Evolutionary conservation across 805 yeast genomes (phyloP), one percentile per base, ranked within the genome.

Genomic region (Barnettozyma populi): DNA sequence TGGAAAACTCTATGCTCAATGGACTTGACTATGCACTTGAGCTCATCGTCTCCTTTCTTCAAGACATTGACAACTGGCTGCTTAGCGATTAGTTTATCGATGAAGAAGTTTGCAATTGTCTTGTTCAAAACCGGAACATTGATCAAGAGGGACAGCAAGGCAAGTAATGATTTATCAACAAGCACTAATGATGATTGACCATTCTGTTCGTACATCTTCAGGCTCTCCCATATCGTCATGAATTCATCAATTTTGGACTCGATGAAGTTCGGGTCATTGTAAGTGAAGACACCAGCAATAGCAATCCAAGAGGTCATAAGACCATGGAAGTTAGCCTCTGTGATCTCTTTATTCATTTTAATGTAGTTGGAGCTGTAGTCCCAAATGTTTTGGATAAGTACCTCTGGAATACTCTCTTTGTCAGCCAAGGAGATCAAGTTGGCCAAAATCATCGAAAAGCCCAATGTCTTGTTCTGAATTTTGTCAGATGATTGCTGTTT

Each of bases 261-360:
- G 34, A 86, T 67, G 47, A 78, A 76, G 21, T 70, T 66, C 14
- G 74, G 73, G 34, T 84, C 85, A 0, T 65, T 57, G 56, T 78
- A 76, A 43, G 80, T 76, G 72, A 85, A 77, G 4, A 84, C 62
- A 2, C 92, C 92, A 50, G 73, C 69, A 20, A 86, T 57, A 21
- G 83, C 57, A 14, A 78, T 72, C 92, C 94, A 86, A 36, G 87
- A 65, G 38, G 76, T 61, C 42, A 76, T 43, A 35, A 69, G 59
- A 55, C 72, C 61, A 54, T 65, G 59, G 61, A 68, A 59, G 50
- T 70, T 46, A 38, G 64, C 38, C 9, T 63, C 54, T 0, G 66
- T 64, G 4, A 69, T 52, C 2, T 66, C 58, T 1, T 66, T 60
- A 25, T 60, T 62, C 27, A 67, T 61, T n/a, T 65, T 27, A 74